A percentile compares a stretch with the other conserved stretches of the same genome.
Conservation (phyloP, 2,329 filamentous ascomycete species). For the Trichoderma hamatum region DNA sequence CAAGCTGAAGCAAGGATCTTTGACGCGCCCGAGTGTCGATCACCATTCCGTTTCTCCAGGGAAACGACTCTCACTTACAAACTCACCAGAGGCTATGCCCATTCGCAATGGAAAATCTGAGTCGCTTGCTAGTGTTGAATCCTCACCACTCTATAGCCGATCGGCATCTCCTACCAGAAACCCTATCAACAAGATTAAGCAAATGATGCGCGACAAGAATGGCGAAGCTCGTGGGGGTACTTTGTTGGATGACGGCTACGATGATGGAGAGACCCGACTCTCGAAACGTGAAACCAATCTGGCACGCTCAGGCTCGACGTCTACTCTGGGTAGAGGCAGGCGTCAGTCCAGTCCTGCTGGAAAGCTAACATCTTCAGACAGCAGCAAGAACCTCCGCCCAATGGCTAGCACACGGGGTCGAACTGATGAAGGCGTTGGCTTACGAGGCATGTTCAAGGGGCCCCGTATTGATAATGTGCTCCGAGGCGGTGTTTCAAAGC, state of each 20-base stretch:
- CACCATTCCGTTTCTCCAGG: slow-evolving; percentile 51
- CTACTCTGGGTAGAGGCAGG: slow-evolving; percentile 24
- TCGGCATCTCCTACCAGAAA: slow-evolving; percentile 66
- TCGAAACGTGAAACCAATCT: slow-evolving; percentile 35
- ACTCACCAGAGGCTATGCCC: slow-evolving; percentile 57
- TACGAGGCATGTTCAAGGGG: slow-evolving; percentile 75
- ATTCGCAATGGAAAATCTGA: slow-evolving; percentile 51
- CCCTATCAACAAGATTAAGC: slow-evolving; percentile 58
- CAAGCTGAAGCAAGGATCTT: slow-evolving; percentile 31
- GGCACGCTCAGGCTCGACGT: slow-evolving; percentile 33
- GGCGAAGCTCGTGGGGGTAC: slow-evolving; percentile 47
- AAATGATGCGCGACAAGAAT: slow-evolving; percentile 58
- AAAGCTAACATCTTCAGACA: slow-evolving; percentile 41
- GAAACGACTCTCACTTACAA: slow-evolving; percentile 50
- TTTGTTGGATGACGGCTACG: slow-evolving; percentile 37
- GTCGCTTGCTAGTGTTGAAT: slow-evolving; percentile 62
- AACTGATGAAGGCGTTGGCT: slow-evolving; percentile 38
- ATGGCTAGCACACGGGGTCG: slow-evolving; percentile 53
- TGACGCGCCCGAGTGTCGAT: slow-evolving; percentile 36
- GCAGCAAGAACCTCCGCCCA: slow-evolving; percentile 34
- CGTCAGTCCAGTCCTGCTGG: slow-evolving; percentile 30
- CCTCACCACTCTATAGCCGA: slow-evolving; percentile 66
- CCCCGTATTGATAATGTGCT: slow-evolving; percentile 74
- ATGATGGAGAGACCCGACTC: slow-evolving; percentile 36
- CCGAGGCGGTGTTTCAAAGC: slow-evolving; percentile 58